phyloP scores from a whole-genome alignment of 139 green algal genomes.

The Chlamydomonas asymmetrica region DNA sequence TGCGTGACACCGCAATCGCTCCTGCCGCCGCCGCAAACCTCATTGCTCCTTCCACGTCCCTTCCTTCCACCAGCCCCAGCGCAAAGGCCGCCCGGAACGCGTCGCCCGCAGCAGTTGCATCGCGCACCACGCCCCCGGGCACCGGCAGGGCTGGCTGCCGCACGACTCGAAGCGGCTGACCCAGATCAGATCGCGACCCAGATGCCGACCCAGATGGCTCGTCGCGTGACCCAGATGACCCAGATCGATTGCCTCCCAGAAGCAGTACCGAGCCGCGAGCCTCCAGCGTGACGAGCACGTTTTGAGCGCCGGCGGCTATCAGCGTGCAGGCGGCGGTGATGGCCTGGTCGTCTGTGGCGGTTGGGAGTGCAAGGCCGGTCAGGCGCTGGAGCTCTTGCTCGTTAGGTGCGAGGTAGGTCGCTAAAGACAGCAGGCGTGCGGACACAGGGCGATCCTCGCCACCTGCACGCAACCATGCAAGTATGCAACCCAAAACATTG shows the following conservation, averaged over 20 bases:
- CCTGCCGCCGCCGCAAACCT: conserved; percentile 52
- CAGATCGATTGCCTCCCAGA: too few relatives aligned
- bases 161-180: too few relatives aligned
- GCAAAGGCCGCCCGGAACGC: conserved; percentile 70
- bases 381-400: conserved; percentile 62
- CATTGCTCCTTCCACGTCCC: conserved; percentile 31
- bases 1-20: conserved; percentile 44
- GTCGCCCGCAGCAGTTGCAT: conserved; percentile 64
- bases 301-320: conserved; percentile 29
- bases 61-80: conserved; percentile 56
- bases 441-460: conserved; percentile 52
- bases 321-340: conserved; percentile 41
- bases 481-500: conserved; percentile 19
- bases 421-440: conserved; percentile 32
- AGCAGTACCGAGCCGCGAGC: conserved; percentile 57
- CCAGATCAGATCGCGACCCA: too few relatives aligned
- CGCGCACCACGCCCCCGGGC: conserved; percentile 43
- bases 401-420: conserved; percentile 62
- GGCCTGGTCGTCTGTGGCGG: conserved; percentile 46
- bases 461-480: conserved; percentile 37
- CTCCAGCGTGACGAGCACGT: conserved; percentile 66
- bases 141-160: conserved; percentile 37
- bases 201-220: too few relatives aligned
- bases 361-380: conserved; percentile 39
- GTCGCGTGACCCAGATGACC: too few relatives aligned